A percentile compares a stretch with the other conserved stretches of the same genome.
Evolutionary conservation across 2,329 filamentous ascomycete genomes (phyloP).

Genomic region (Calonectria ilicicola): DNA sequence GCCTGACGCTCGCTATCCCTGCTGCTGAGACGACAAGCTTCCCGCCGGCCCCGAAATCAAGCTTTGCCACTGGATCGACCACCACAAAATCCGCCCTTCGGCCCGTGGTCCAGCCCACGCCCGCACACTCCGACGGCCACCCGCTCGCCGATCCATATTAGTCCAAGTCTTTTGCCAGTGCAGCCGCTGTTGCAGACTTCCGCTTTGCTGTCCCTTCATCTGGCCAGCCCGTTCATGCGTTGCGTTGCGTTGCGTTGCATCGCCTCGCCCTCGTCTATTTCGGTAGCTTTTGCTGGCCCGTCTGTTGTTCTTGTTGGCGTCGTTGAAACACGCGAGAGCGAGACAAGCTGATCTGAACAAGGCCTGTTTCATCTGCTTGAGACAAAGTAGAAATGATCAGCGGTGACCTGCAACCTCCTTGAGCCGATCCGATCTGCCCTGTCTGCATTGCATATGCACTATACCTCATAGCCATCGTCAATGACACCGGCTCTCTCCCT

Average conservation of each 20-base stretch:
- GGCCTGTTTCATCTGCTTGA: not conserved
- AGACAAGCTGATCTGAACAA: not conserved
- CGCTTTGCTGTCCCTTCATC: not conserved
- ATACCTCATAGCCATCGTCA: not conserved
- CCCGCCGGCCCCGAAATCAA: conserved; percentile 28
- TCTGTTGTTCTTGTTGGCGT: not conserved
- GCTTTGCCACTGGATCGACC: conserved; percentile 29
- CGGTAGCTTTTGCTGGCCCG: not conserved
- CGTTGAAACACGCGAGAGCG: conserved; percentile 8
- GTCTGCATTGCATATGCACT: conserved; percentile 21
- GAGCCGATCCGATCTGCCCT: conserved; percentile 18
- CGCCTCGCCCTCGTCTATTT: not conserved
- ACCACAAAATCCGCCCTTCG: conserved; percentile 10
- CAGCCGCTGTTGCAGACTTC: not conserved
- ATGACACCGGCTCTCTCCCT: not conserved
- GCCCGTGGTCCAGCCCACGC: conserved; percentile 16
- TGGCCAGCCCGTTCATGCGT: not conserved
- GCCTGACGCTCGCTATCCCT: not conserved
- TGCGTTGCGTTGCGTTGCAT: no score
- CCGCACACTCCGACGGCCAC: conserved; percentile 11
- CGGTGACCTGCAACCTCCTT: not conserved
- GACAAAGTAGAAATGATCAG: conserved; percentile 15
- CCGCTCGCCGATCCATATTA: not conserved
- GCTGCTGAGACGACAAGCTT: conserved; percentile 32
- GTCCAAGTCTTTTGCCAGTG: not conserved